A percentile compares a stretch with the other conserved stretches of the same genome.
Evolutionary conservation across 2,329 filamentous ascomycete species (phyloP).

Genomic region (Trichoderma hamatum): DNA sequence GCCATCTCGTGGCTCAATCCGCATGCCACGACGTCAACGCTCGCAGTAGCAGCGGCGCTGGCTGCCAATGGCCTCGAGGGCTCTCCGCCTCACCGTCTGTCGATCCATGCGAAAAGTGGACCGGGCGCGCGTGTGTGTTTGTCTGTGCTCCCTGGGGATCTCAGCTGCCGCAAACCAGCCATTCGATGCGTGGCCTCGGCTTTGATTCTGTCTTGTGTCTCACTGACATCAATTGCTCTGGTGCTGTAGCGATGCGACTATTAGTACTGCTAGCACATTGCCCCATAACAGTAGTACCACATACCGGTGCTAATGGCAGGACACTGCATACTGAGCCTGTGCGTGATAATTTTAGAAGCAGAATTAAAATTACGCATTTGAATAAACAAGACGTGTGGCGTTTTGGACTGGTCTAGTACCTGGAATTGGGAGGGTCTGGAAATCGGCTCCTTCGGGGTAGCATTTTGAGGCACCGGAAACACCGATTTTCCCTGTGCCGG

Average conservation of each 20-base stretch:
- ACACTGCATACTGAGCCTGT: background rate
- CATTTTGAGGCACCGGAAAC: background rate
- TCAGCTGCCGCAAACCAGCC: background rate
- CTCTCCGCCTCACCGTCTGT: constrained; percentile 14
- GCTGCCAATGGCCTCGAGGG: background rate
- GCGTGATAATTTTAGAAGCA: constrained; percentile 26
- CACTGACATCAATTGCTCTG: background rate
- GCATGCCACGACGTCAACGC: background rate
- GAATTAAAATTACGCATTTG: constrained; percentile 1
- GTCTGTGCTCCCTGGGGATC: background rate
- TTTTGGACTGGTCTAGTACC: constrained; percentile 4
- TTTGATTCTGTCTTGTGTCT: background rate
- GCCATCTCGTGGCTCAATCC: background rate
- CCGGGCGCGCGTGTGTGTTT: background rate
- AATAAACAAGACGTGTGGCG: background rate
- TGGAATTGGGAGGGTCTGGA: constrained; percentile 11
- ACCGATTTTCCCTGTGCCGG: background rate
- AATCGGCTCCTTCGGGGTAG: constrained; percentile 2
- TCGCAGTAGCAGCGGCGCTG: background rate
- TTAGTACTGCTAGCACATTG: background rate
- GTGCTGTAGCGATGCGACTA: background rate
- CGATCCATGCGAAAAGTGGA: constrained; percentile 5
- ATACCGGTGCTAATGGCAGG: background rate
- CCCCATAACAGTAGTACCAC: background rate
- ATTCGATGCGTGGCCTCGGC: background rate